Conservation (phyloP, 257 asterid species). For the Lithospermum erythrorhizon region DNA sequence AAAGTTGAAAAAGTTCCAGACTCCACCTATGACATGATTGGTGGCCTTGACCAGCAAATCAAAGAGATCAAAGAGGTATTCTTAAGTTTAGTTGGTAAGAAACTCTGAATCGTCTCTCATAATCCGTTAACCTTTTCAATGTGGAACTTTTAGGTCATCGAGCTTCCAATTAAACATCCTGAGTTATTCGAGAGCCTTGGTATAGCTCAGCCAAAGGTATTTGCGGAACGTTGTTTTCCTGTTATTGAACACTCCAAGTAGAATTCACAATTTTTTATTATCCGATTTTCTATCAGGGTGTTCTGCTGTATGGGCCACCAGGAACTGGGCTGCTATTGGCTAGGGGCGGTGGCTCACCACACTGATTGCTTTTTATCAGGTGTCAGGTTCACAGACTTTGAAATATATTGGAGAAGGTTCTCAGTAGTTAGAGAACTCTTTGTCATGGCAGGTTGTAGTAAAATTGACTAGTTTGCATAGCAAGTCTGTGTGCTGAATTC, state of each 20-base stretch:
- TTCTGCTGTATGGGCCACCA: conserved; percentile 63
- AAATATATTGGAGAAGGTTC: conserved; percentile 81
- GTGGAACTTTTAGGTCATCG: conserved; percentile 36
- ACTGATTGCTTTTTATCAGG: conserved; percentile 61
- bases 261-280: too few species aligned
- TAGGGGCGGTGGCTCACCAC: conserved; percentile 70
- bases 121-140: too few species aligned
- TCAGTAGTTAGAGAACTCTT: conserved; percentile 88
- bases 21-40: conserved; percentile 98
- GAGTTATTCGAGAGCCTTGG: conserved; percentile 72
- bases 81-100: background rate
- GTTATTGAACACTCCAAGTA: too few species aligned
- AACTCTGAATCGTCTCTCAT: background rate
- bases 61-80: conserved; percentile 87
- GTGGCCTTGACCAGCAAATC: conserved; percentile 96
- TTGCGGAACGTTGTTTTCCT: background rate
- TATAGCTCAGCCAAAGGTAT: conserved; percentile 78
- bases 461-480: too few species aligned
- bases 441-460: conserved; percentile 92
- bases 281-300: conserved; percentile 31
- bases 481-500: background rate
- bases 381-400: conserved; percentile 56
- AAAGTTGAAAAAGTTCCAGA: conserved; percentile 97
- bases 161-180: conserved; percentile 70
- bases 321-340: conserved; percentile 71